A percentile compares a stretch with the other conserved stretches of the same genome.
These are phyloP conservation scores for Osmanthus fragrans DNA, from an alignment of 257 asterid species.

Conservation along the genomic window DNA sequence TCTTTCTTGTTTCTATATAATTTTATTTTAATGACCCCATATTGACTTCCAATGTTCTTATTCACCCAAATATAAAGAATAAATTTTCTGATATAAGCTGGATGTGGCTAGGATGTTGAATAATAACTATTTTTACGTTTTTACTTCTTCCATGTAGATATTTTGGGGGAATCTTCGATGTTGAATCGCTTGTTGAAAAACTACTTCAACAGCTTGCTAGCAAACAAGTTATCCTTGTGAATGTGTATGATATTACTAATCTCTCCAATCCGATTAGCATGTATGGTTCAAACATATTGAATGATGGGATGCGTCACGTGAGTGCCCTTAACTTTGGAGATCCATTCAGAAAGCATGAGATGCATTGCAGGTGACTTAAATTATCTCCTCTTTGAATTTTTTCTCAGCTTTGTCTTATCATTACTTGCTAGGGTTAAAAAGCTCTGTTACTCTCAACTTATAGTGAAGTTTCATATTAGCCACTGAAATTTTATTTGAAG, in stretches of 20 bases:
- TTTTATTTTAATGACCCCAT: neutral
- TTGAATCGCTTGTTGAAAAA: slow-evolving; percentile 96
- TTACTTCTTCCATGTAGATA: slow-evolving; percentile 52
- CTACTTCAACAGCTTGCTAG: slow-evolving; percentile 98
- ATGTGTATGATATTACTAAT: slow-evolving; percentile 81
- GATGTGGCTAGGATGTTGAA: neutral
- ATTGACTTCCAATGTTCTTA: too few species aligned
- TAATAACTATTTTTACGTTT: slow-evolving; percentile 6
- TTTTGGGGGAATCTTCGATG: slow-evolving; percentile 93
- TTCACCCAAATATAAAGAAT: too few species aligned
- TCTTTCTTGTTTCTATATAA: neutral
- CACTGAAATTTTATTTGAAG: neutral
- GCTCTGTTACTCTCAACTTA: neutral
- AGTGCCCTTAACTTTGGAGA: slow-evolving; percentile 93
- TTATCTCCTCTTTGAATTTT: neutral
- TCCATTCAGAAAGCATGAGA: slow-evolving; percentile 91
- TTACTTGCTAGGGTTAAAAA: neutral
- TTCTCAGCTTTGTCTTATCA: slow-evolving; percentile 11
- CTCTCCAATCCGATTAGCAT: slow-evolving; percentile 75
- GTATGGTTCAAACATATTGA: slow-evolving; percentile 69
- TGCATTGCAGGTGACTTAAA: slow-evolving; percentile 84
- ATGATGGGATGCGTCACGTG: slow-evolving; percentile 53
- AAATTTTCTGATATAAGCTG: too few species aligned
- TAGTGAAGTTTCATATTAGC: neutral
- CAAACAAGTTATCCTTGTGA: slow-evolving; percentile 88